Conservation (phyloP, 2,329 filamentous ascomycete species). For the Sclerotinia nivalis region DNA sequence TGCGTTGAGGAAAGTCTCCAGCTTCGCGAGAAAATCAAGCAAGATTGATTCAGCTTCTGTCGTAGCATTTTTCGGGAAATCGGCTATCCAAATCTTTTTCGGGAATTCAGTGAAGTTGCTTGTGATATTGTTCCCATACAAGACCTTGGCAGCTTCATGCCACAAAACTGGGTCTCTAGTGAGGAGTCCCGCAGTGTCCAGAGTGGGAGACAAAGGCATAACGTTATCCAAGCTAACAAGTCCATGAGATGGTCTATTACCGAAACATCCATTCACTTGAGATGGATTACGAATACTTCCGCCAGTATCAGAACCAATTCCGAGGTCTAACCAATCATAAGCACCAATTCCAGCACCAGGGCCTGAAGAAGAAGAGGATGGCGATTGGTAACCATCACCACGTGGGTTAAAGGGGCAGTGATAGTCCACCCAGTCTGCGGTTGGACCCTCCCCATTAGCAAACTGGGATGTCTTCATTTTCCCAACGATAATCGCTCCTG, state of each 20-base stretch:
- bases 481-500: slow-evolving; percentile 58
- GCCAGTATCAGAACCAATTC: slow-evolving; percentile 51
- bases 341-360: slow-evolving; percentile 48
- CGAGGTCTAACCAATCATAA: slow-evolving; percentile 52
- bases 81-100: slow-evolving; percentile 45
- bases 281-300: slow-evolving; percentile 52
- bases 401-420: slow-evolving; percentile 46
- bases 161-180: slow-evolving; percentile 48
- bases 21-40: slow-evolving; percentile 47
- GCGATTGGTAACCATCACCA: slow-evolving; percentile 51
- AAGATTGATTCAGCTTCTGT: slow-evolving; percentile 45
- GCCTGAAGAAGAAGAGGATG: slow-evolving; percentile 51
- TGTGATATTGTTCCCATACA: slow-evolving; percentile 51
- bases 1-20: slow-evolving; percentile 47
- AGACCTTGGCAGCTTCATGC: slow-evolving; percentile 46
- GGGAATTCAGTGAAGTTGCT: slow-evolving; percentile 45
- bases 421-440: slow-evolving; percentile 51
- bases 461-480: slow-evolving; percentile 56
- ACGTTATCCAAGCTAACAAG: slow-evolving; percentile 50
- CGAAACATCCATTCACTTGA: slow-evolving; percentile 51
- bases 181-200: slow-evolving; percentile 51
- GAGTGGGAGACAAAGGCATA: slow-evolving; percentile 50
- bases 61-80: slow-evolving; percentile 45
- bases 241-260: slow-evolving; percentile 50
- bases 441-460: slow-evolving; percentile 45